phyloP scores from a whole-genome alignment of 2,329 filamentous ascomycete genomes.

The Rutstroemia sp. region DNA sequence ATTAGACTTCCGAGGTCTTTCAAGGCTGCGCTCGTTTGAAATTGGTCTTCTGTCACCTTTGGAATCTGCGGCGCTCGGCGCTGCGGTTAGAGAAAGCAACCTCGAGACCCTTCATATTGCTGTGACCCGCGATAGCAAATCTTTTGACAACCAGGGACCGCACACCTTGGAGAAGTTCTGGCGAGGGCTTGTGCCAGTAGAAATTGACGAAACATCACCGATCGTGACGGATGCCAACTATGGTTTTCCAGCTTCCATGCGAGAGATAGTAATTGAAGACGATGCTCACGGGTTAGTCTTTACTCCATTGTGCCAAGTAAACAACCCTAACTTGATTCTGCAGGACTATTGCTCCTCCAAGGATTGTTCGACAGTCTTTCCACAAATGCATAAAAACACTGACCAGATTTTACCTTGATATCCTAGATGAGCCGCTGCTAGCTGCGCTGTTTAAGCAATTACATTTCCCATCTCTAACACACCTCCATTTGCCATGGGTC shows the following conservation, averaged over 20 bases:
- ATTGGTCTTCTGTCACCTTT: conserved; percentile 8
- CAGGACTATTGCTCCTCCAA: conserved; percentile 4
- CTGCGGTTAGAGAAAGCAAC: conserved; percentile 5
- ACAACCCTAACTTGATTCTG: not conserved
- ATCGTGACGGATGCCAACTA: not conserved
- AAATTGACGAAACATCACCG: conserved; percentile 4
- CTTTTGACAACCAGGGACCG: conserved; percentile 3
- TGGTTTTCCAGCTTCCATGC: conserved; percentile 6
- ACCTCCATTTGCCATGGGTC: conserved; percentile 8
- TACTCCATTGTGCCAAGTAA: not conserved
- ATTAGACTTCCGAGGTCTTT: conserved; percentile 6
- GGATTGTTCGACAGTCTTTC: conserved; percentile 7
- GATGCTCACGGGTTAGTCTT: conserved; percentile 8
- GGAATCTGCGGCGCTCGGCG: conserved; percentile 7
- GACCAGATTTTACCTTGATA: conserved; percentile 7
- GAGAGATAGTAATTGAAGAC: conserved; percentile 8
- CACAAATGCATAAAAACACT: conserved; percentile 2
- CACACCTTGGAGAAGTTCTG: conserved; percentile 6
- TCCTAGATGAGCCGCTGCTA: conserved; percentile 6
- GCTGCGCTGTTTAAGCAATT: not conserved
- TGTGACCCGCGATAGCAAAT: conserved; percentile 6
- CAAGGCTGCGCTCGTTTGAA: conserved; percentile 5
- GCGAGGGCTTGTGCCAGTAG: conserved; percentile 2
- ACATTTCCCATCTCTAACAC: conserved; percentile 2
- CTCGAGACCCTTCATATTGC: conserved; percentile 7